Evolutionary conservation across 257 asterid genomes (phyloP).

Genomic region (Leptodermis oblonga): DNA sequence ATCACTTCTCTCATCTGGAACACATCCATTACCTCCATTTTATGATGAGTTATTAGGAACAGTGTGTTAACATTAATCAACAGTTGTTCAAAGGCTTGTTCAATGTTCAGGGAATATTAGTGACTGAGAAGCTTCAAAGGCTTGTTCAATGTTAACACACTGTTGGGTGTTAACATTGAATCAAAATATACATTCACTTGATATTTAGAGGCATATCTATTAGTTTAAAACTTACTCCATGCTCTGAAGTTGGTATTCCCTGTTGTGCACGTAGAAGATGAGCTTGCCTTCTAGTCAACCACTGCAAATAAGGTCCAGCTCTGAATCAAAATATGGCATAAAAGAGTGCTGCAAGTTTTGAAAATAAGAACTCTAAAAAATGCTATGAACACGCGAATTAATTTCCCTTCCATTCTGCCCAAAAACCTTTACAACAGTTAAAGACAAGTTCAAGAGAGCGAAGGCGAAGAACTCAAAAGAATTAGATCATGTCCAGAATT

Average conservation of each 20-base stretch:
- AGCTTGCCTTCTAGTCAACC: constrained; percentile 84
- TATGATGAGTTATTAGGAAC: not conserved
- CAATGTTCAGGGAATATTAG: too few species aligned
- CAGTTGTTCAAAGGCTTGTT: not conserved
- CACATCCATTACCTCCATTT: not conserved
- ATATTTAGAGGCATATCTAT: not conserved
- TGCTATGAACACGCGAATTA: not conserved
- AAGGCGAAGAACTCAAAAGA: not conserved
- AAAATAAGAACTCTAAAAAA: not conserved
- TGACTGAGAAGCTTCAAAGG: too few species aligned
- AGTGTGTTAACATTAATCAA: not conserved
- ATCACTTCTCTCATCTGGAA: not conserved
- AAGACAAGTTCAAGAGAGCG: not conserved
- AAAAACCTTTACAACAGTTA: not conserved
- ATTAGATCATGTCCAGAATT: not conserved
- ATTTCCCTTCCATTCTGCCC: not conserved
- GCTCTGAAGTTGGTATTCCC: constrained; percentile 96
- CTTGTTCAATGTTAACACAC: not conserved
- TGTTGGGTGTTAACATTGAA: too few species aligned
- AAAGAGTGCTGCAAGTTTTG: not conserved
- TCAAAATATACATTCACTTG: not conserved
- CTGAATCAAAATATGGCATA: not conserved
- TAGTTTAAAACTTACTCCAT: constrained; percentile 55
- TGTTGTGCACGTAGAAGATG: constrained; percentile 87
- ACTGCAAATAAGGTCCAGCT: constrained; percentile 42